Base-by-base conservation (phyloP, 2,329 filamentous ascomycete genomes). In the Huntiella decipiens region DNA sequence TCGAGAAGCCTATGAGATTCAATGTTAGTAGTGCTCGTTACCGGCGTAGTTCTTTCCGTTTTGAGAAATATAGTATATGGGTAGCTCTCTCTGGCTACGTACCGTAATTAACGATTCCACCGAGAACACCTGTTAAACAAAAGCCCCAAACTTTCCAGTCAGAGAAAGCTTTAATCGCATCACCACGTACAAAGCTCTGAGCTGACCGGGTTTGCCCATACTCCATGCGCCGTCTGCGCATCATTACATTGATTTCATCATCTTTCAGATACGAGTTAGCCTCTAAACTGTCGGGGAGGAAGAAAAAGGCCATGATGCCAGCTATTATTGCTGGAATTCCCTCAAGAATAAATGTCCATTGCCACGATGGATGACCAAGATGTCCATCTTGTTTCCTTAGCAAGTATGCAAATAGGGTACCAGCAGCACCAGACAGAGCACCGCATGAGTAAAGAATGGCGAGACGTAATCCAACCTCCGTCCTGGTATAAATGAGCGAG, bases 131-230 rank as follows among this genome's bases (percentile, higher is more conserved):
- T 2, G 38, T n/a, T 3, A 46, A 11, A 28, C 45, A 40, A 11
- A 46, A 34, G 4, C 22, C 22, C 45, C 38, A 46, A 6, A 46
- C 12, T n/a, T 46, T 42, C 45, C 15, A 46, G 17, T 46, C 32
- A 10, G 11, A 10, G 11, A 36, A n/a, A 3, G 38, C 44, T 11
- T 34, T 11, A 12, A n/a, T 22, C 5, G 31, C 44, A 46, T 46
- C 38, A 8, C 1, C 4, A 19, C 33, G 15, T 13, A 8, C 10
- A n/a, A 31, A 28, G 15, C 31, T 11, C 37, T 46, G 38, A 1
- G 32, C 44, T 10, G 16, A 33, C 17, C 4, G 19, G 12, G 38
- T 46, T 12, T 46, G 45, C 4, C 28, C 33, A 35, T 46, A 46
- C 8, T 46, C 38, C 16, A 46, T 46, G 12, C 42, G 31, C 17